phyloP scores from a whole-genome alignment of 2,329 filamentous ascomycete genomes.

The Monosporascus sp. region DNA sequence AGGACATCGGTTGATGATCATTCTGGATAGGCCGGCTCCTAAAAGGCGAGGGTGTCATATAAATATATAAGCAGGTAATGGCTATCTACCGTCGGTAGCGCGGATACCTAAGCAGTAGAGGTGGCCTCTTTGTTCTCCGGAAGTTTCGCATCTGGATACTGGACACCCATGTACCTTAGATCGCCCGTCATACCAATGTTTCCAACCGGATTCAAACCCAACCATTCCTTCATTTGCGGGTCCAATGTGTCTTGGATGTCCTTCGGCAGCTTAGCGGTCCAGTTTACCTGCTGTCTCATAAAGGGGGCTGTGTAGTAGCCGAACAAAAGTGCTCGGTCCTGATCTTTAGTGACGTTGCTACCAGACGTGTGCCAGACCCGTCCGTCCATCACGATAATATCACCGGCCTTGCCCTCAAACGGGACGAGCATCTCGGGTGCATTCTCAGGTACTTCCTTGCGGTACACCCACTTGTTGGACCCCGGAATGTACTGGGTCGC shows the following conservation, averaged over 20 bases:
- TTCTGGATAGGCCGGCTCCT: no score
- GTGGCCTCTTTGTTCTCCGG: background rate
- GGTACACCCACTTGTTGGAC: slow-evolving; percentile 8
- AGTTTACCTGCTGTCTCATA: slow-evolving; percentile 28
- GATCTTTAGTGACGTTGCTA: slow-evolving; percentile 25
- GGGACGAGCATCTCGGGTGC: slow-evolving; percentile 22
- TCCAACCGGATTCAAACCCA: slow-evolving; percentile 16
- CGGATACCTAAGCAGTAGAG: background rate
- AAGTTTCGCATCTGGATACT: slow-evolving; percentile 7
- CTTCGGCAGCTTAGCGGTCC: slow-evolving; percentile 23
- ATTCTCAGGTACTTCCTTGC: slow-evolving; percentile 13
- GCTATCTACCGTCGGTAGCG: no score
- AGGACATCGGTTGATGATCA: no score
- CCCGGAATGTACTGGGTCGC: slow-evolving; percentile 17
- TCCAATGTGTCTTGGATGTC: slow-evolving; percentile 20
- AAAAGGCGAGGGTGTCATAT: no score
- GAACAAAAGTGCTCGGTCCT: slow-evolving; percentile 28
- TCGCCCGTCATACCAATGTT: slow-evolving; percentile 11
- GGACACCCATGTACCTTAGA: slow-evolving; percentile 7
- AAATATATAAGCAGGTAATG: no score
- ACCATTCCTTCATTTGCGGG: slow-evolving; percentile 22
- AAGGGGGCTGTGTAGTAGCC: slow-evolving; percentile 27
- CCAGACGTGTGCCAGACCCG: slow-evolving; percentile 29
- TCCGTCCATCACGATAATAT: slow-evolving; percentile 28
- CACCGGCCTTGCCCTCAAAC: slow-evolving; percentile 27